Evolutionary conservation across 2,329 filamentous ascomycete species (phyloP).

Genomic region (Xylariales sp.): DNA sequence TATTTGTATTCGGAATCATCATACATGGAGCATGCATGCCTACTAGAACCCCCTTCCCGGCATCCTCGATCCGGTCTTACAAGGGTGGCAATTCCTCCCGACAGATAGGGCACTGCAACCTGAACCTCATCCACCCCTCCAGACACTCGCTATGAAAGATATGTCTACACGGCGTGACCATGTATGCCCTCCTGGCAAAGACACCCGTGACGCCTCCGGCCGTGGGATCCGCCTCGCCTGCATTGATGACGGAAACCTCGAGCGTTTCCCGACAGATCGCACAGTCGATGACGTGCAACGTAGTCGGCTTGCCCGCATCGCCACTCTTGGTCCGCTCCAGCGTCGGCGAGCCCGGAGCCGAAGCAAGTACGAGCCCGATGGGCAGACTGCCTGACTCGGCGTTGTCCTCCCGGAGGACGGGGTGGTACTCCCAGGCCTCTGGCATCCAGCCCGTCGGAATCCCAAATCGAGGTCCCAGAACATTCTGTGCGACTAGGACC

Average conservation of each 20-base stretch:
- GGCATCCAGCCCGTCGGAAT: constrained; percentile 64
- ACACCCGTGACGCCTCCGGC: constrained; percentile 58
- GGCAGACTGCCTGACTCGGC: constrained; percentile 75
- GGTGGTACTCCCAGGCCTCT: constrained; percentile 94
- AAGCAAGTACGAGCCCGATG: constrained; percentile 66
- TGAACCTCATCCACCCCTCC: constrained; percentile 93
- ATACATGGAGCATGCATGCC: background rate
- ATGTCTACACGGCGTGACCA: constrained; percentile 96
- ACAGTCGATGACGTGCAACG: constrained; percentile 69
- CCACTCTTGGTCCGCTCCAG: constrained; percentile 27
- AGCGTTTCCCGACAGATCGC: constrained; percentile 91
- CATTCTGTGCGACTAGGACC: constrained; percentile 72
- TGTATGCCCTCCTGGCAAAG: constrained; percentile 77
- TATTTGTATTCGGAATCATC: too few species aligned
- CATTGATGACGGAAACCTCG: constrained; percentile 75
- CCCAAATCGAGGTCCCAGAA: constrained; percentile 85
- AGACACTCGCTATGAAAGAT: constrained; percentile 91
- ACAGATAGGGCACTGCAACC: constrained; percentile 93
- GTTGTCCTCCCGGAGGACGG: constrained; percentile 76
- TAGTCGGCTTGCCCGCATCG: constrained; percentile 26
- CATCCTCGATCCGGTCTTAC: too few species aligned
- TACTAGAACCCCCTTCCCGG: too few species aligned
- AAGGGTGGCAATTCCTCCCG: constrained; percentile 82
- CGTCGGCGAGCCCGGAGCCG: constrained; percentile 23
- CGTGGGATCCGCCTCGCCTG: constrained; percentile 45